Conservation (phyloP, 805 yeast genomes). For the Wickerhamomyces rabaulensis region DNA sequence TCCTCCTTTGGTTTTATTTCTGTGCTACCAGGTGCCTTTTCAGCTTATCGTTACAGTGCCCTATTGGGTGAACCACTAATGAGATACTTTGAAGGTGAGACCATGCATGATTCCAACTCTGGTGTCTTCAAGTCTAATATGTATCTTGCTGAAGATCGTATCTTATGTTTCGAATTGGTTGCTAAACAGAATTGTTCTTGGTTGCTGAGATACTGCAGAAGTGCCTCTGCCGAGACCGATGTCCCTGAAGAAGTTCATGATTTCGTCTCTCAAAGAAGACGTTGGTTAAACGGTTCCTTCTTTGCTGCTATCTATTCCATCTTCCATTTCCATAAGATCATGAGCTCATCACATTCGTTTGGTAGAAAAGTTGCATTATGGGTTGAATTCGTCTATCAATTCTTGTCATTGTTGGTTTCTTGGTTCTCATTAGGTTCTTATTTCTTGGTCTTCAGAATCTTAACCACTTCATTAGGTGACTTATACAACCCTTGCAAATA, state of each 20-base stretch:
- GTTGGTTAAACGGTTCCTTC: slow-evolving; percentile 97
- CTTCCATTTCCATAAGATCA: slow-evolving; percentile 68
- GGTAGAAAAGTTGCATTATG: slow-evolving; percentile 65
- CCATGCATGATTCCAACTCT: slow-evolving; percentile 55
- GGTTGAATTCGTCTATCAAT: slow-evolving; percentile 75
- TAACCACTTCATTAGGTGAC: slow-evolving; percentile 73
- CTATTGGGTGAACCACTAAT: slow-evolving; percentile 71
- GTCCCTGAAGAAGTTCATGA: slow-evolving; percentile 88
- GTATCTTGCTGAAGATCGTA: slow-evolving; percentile 97
- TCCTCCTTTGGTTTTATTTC: slow-evolving; percentile 91
- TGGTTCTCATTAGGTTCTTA: slow-evolving; percentile 93
- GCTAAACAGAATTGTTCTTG: slow-evolving; percentile 73
- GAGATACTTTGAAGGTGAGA: slow-evolving; percentile 90
- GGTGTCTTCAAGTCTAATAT: slow-evolving; percentile 92
- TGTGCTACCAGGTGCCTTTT: slow-evolving; percentile 94
- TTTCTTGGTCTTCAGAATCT: slow-evolving; percentile 82
- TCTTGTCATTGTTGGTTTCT: slow-evolving; percentile 68
- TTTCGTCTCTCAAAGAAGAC: slow-evolving; percentile 83
- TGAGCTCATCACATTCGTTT: slow-evolving; percentile 70
- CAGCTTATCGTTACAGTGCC: slow-evolving; percentile 87
- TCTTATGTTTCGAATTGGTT: slow-evolving; percentile 91
- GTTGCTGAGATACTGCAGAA: slow-evolving; percentile 78
- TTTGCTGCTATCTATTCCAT: slow-evolving; percentile 90
- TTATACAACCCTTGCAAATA: slow-evolving; percentile 70
- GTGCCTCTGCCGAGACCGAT: slow-evolving; percentile 91